A percentile compares a stretch with the other conserved stretches of the same genome.
Evolutionary conservation across 257 asterid genomes (phyloP).

Genomic region (Solanum sitiens): DNA sequence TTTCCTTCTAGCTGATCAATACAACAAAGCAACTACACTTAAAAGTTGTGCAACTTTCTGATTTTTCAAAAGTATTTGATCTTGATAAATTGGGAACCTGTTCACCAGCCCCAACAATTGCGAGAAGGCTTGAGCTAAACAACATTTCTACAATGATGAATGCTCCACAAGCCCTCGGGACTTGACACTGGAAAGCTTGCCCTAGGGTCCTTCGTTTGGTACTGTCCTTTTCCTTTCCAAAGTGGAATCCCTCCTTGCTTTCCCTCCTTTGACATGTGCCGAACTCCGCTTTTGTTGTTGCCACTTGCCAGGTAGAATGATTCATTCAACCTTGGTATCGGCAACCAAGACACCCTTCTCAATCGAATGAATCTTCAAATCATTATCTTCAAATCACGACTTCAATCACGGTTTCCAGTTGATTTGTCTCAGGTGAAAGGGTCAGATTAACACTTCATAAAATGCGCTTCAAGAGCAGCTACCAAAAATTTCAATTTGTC

Average conservation of each 20-base stretch:
- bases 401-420: background rate
- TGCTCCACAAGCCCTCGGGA: slow-evolving; percentile 31
- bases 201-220: background rate
- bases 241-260: background rate
- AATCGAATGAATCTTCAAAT: background rate
- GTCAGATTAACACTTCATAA: background rate
- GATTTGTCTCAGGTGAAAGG: background rate
- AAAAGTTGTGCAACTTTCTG: background rate
- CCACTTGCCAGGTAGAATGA: background rate
- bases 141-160: slow-evolving; percentile 72
- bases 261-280: background rate
- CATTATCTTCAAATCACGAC: background rate
- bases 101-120: slow-evolving; percentile 90
- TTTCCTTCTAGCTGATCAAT: background rate
- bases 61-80: background rate
- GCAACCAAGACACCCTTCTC: background rate
- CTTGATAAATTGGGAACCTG: slow-evolving; percentile 39
- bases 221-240: background rate
- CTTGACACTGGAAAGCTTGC: background rate
- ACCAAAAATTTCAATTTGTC: background rate
- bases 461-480: slow-evolving; percentile 18
- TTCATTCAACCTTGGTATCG: background rate
- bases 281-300: background rate
- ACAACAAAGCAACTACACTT: background rate
- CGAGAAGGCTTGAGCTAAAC: slow-evolving; percentile 73